These are phyloP conservation scores for Pseudocercospora vitis DNA, from an alignment of 2,329 filamentous ascomycete species.

Conservation along the genomic window DNA sequence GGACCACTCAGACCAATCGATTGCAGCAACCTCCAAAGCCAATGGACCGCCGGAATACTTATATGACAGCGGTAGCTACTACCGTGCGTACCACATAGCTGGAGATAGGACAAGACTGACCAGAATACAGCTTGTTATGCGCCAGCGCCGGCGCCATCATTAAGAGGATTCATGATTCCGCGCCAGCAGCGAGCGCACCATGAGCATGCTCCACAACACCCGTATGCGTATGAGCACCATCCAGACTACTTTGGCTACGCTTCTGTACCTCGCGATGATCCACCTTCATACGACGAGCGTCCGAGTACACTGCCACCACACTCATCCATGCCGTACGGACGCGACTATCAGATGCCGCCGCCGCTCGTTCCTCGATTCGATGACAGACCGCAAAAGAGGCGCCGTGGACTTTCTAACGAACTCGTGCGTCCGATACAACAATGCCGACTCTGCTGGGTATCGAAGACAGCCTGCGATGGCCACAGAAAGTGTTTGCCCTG, in stretches of 20 bases:
- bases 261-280: not conserved
- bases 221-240: not conserved
- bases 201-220: not conserved
- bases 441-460: slow-evolving; percentile 3
- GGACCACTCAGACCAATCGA: not conserved
- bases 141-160: too few relatives aligned
- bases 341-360: not conserved
- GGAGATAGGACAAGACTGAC: not conserved
- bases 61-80: not conserved
- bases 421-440: not conserved
- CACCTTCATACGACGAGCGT: not conserved
- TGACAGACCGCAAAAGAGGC: not conserved
- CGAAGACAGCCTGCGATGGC: not conserved
- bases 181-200: not conserved
- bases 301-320: not conserved
- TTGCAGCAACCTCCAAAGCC: not conserved
- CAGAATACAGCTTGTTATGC: too few relatives aligned
- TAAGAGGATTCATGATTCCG: too few relatives aligned
- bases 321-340: not conserved
- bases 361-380: not conserved
- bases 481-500: slow-evolving; percentile 1
- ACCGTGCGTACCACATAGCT: not conserved
- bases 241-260: not conserved
- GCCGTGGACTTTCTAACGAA: not conserved
- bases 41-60: not conserved